Percentiles rank a stretch among this genome's conserved stretches.
Evolutionary conservation across 1,139 yeast genomes (phyloP).

Genomic region (Saccharomycopsis crataegensis): DNA sequence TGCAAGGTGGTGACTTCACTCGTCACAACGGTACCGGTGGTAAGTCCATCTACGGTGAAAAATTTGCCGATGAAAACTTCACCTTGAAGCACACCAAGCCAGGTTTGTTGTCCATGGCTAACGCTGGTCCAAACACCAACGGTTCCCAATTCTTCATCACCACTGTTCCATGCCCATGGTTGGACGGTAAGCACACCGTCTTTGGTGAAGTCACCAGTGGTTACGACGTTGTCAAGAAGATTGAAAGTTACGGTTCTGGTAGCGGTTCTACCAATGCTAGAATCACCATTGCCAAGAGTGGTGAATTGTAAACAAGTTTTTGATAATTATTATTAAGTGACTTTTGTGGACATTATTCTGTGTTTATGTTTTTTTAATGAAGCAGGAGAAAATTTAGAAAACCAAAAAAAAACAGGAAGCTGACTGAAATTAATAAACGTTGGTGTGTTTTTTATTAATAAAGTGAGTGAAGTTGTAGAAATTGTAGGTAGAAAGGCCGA

Average conservation of each 20-base stretch:
- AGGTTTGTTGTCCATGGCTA: slow-evolving; percentile 90
- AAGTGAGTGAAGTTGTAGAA: too few species aligned
- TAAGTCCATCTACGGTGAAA: slow-evolving; percentile 90
- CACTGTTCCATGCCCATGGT: slow-evolving; percentile 71
- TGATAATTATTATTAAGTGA: not conserved
- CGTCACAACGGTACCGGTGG: slow-evolving; percentile 90
- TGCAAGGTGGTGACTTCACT: slow-evolving; percentile 97
- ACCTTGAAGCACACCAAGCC: slow-evolving; percentile 70
- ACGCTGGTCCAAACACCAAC: slow-evolving; percentile 93
- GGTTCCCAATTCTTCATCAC: slow-evolving; percentile 95
- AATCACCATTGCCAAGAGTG: slow-evolving; percentile 74
- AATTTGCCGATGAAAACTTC: slow-evolving; percentile 91
- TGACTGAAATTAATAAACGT: not conserved
- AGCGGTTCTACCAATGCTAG: slow-evolving; percentile 78
- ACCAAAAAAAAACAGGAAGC: not conserved
- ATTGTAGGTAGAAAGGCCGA: too few species aligned
- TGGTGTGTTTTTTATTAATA: too few species aligned
- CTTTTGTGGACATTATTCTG: not conserved
- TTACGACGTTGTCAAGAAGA: slow-evolving; percentile 59
- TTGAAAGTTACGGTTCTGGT: slow-evolving; percentile 71
- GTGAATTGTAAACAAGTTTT: slow-evolving; percentile 39
- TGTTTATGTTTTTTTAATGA: not conserved
- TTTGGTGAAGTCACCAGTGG: slow-evolving; percentile 78
- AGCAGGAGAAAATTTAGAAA: not conserved
- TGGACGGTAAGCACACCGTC: slow-evolving; percentile 93